A percentile compares a stretch with the other conserved stretches of the same genome.
These are phyloP conservation scores for Leishmania braziliensis DNA, from an alignment of 208 protist species.

Conservation along the genomic window DNA sequence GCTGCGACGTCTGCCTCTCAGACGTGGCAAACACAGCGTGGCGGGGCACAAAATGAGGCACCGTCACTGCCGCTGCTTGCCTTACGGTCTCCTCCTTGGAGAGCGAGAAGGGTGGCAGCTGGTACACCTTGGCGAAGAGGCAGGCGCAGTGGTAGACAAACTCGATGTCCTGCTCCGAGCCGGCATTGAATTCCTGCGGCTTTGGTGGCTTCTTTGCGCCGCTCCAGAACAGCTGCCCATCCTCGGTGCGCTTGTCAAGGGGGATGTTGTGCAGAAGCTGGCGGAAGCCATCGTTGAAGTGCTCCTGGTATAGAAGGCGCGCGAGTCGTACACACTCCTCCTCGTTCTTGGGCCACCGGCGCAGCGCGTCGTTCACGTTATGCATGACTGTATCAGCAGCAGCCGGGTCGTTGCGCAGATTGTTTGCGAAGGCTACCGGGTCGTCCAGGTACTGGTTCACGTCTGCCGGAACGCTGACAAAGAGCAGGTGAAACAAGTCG, in stretches of 20 bases:
- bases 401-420: slow-evolving; percentile 76
- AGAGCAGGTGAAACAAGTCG: slow-evolving; percentile 92
- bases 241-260: slow-evolving; percentile 93
- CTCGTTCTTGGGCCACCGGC: slow-evolving; percentile 77
- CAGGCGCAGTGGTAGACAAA: slow-evolving; percentile 87
- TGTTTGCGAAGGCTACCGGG: slow-evolving; percentile 56
- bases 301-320: slow-evolving; percentile 94
- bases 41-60: slow-evolving; percentile 69
- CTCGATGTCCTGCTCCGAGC: slow-evolving; percentile 48
- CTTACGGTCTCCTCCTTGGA: slow-evolving; percentile 45
- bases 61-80: slow-evolving; percentile 44
- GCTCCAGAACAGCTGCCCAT: slow-evolving; percentile 92
- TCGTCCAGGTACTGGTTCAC: slow-evolving; percentile 90
- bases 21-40: slow-evolving; percentile 75
- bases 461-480: slow-evolving; percentile 66
- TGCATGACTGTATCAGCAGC: slow-evolving; percentile 66
- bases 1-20: slow-evolving; percentile 66
- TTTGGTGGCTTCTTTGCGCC: slow-evolving; percentile 90
- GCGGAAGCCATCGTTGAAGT: slow-evolving; percentile 95
- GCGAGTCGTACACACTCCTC: slow-evolving; percentile 96
- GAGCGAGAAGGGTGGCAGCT: slow-evolving; percentile 40
- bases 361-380: slow-evolving; percentile 73
- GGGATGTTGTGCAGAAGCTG: slow-evolving; percentile 99
- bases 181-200: slow-evolving; percentile 70
- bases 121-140: slow-evolving; percentile 75